These are phyloP conservation scores for Galerina sulciceps DNA, from an alignment of 768 basidiomycete genomes.

Conservation along the genomic window DNA sequence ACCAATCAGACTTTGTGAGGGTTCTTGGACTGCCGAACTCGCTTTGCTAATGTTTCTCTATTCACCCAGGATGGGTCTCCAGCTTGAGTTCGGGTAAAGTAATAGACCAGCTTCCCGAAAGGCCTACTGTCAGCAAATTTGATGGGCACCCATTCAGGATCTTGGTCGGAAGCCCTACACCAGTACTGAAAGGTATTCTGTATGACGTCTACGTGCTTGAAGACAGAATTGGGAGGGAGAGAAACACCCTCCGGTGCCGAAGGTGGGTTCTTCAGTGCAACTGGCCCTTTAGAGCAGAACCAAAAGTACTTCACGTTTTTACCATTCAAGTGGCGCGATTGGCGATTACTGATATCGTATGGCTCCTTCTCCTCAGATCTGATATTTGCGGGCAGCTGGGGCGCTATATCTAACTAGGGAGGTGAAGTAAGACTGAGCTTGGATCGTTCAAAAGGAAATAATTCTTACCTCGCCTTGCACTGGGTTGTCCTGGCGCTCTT, in stretches of 20 bases:
- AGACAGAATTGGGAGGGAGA: neutral
- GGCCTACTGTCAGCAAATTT: neutral
- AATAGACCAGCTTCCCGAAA: neutral
- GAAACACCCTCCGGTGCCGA: neutral
- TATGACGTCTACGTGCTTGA: neutral
- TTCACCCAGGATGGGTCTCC: neutral
- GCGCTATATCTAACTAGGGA: too few relatives aligned
- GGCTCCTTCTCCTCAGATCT: neutral
- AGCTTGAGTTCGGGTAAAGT: neutral
- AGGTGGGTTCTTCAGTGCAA: neutral
- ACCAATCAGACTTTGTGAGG: too few relatives aligned
- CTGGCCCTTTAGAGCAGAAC: neutral
- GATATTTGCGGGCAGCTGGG: neutral
- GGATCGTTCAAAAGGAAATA: too few relatives aligned
- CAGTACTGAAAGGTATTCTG: neutral
- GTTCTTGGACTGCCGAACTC: neutral
- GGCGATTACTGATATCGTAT: neutral
- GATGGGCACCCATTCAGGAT: neutral
- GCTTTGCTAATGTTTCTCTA: neutral
- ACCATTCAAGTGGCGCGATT: neutral
- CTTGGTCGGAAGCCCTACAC: neutral
- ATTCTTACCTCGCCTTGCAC: too few relatives aligned
- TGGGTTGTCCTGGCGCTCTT: too few relatives aligned
- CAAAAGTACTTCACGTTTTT: neutral
- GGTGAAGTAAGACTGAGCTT: too few relatives aligned